Conservation (phyloP, 805 yeast species). For the Wickerhamiella siamensis region DNA sequence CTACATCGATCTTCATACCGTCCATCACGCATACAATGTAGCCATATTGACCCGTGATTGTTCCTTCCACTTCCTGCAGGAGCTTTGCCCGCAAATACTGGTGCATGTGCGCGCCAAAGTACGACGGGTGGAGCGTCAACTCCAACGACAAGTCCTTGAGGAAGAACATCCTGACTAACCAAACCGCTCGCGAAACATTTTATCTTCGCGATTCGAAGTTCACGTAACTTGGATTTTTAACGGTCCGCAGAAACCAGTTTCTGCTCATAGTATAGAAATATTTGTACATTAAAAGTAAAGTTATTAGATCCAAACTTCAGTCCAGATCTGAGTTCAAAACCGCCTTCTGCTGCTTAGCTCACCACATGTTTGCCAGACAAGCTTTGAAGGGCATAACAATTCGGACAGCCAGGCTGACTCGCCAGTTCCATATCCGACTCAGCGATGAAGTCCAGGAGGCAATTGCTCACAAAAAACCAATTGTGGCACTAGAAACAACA, state of each 20-base stretch:
- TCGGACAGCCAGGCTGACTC: not conserved
- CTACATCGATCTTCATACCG: slow-evolving; percentile 87
- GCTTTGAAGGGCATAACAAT: not conserved
- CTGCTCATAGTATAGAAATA: no score
- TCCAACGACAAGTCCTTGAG: slow-evolving; percentile 80
- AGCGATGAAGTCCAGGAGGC: slow-evolving; percentile 48
- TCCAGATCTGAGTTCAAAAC: no score
- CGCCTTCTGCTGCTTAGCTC: no score
- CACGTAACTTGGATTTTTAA: no score
- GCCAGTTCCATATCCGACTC: slow-evolving; percentile 11
- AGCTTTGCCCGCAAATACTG: slow-evolving; percentile 80
- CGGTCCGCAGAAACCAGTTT: no score
- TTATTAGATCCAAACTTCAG: no score
- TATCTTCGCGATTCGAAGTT: no score
- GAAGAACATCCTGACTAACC: slow-evolving; percentile 16
- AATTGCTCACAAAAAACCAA: slow-evolving; percentile 39
- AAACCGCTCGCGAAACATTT: no score
- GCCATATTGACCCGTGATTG: slow-evolving; percentile 98
- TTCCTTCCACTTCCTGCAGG: slow-evolving; percentile 92
- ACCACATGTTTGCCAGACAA: not conserved
- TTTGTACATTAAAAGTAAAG: no score
- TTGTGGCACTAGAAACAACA: slow-evolving; percentile 75
- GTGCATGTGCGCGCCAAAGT: slow-evolving; percentile 95
- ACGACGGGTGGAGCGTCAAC: slow-evolving; percentile 91
- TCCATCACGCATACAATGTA: slow-evolving; percentile 93